These are phyloP conservation scores for Exophiala oligosperma DNA, from an alignment of 2,329 filamentous ascomycete genomes.

Conservation along the genomic window DNA sequence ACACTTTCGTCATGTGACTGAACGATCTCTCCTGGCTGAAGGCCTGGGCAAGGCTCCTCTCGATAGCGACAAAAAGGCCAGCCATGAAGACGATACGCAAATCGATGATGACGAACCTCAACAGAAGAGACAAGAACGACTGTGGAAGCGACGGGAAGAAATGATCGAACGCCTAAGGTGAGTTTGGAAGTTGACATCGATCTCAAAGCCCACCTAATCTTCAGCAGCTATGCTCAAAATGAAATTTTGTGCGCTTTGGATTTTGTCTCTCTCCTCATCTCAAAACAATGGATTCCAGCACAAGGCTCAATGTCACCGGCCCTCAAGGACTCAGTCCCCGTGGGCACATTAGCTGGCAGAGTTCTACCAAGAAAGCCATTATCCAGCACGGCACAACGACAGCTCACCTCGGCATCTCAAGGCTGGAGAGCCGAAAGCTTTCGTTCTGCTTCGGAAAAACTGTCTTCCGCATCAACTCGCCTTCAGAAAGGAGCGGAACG, in stretches of 20 bases:
- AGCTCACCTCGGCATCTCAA: conserved; percentile 54
- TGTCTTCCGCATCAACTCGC: conserved; percentile 69
- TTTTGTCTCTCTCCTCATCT: conserved; percentile 78
- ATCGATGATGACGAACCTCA: conserved; percentile 34
- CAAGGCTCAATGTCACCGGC: conserved; percentile 68
- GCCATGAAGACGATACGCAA: conserved; percentile 38
- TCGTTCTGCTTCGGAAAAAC: conserved; percentile 69
- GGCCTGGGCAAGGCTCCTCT: conserved; percentile 48
- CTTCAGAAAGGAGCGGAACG: conserved; percentile 74
- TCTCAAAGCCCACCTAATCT: conserved; percentile 10
- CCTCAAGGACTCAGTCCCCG: conserved; percentile 69
- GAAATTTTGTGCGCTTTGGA: conserved; percentile 68
- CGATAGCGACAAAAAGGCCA: conserved; percentile 50
- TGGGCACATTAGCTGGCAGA: conserved; percentile 72
- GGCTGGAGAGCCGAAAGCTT: conserved; percentile 81
- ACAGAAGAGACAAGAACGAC: conserved; percentile 40
- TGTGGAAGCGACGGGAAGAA: conserved; percentile 47
- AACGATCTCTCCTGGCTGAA: conserved; percentile 69
- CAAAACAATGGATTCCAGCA: conserved; percentile 75
- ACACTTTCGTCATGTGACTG: conserved; percentile 77
- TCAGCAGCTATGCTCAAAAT: conserved; percentile 44
- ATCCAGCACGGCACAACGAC: conserved; percentile 55
- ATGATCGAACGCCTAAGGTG: conserved; percentile 46
- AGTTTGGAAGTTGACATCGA: conserved; percentile 15
- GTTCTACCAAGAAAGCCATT: conserved; percentile 62